Conservation (phyloP, 768 basidiomycete species). For the Chalciporus pseudorubinellus region DNA sequence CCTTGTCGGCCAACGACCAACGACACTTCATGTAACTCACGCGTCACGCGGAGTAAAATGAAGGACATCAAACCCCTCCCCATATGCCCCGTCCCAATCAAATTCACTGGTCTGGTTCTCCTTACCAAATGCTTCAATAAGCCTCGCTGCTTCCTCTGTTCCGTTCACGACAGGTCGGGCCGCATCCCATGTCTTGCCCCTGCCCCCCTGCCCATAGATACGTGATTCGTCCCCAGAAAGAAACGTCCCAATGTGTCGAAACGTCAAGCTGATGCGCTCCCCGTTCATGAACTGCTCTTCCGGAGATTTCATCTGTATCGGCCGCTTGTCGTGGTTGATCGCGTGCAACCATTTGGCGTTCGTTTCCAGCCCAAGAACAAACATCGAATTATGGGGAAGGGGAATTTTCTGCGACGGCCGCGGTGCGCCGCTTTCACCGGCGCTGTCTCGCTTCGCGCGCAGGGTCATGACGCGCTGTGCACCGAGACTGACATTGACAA, state of each 20-base stretch:
- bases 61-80: constrained; percentile 66
- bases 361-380: constrained; percentile 72
- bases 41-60: constrained; percentile 41
- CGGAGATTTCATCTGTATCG: constrained; percentile 46
- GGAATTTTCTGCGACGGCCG: constrained; percentile 60
- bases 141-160: constrained; percentile 41
- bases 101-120: constrained; percentile 73
- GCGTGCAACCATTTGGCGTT: constrained; percentile 76
- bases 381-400: constrained; percentile 80
- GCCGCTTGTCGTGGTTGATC: constrained; percentile 75
- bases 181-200: constrained; percentile 53
- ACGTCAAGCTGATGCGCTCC: constrained; percentile 76
- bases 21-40: constrained; percentile 10
- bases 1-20: constrained; percentile 3
- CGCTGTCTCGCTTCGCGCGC: constrained; percentile 56
- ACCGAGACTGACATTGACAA: constrained; percentile 80
- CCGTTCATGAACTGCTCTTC: constrained; percentile 57
- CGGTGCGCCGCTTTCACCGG: constrained; percentile 24
- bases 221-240: constrained; percentile 45
- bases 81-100: constrained; percentile 67
- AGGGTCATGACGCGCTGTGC: constrained; percentile 77
- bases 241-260: constrained; percentile 77
- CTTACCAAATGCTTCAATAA: constrained; percentile 66
- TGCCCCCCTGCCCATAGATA: constrained; percentile 77
- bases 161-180: constrained; percentile 57